Percentiles rank a stretch among this genome's conserved stretches.
These are phyloP conservation scores for Beauveria rudraprayagi DNA, from an alignment of 2,329 filamentous ascomycete species.

Conservation along the genomic window DNA sequence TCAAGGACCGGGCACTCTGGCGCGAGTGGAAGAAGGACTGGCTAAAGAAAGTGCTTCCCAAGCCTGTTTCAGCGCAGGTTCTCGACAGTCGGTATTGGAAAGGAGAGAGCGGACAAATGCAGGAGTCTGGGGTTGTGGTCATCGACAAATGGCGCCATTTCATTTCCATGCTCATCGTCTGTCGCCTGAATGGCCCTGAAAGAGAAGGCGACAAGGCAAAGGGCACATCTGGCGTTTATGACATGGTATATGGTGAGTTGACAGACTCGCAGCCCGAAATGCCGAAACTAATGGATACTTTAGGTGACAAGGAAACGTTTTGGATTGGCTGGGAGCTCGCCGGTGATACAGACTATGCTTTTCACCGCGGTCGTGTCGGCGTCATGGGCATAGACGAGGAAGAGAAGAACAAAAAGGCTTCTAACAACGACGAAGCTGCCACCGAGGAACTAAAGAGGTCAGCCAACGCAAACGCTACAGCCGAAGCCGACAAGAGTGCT, in stretches of 20 bases:
- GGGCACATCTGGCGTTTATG: neutral
- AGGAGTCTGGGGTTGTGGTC: slow-evolving; percentile 3
- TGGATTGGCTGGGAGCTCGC: slow-evolving; percentile 6
- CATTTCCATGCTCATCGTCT: slow-evolving; percentile 2
- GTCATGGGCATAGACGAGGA: slow-evolving; percentile 1
- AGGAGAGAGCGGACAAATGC: slow-evolving; percentile 1
- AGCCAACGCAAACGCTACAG: neutral
- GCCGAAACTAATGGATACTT: neutral
- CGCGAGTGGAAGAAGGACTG: slow-evolving; percentile 1
- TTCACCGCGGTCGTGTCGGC: neutral
- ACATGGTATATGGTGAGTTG: slow-evolving; percentile 5
- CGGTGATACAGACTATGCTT: slow-evolving; percentile 1
- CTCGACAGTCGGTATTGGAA: neutral
- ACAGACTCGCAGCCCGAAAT: neutral
- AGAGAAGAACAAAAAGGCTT: neutral
- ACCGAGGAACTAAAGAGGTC: neutral
- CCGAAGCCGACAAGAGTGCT: neutral
- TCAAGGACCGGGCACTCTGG: neutral
- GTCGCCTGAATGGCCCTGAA: slow-evolving; percentile 5
- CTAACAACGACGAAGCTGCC: neutral
- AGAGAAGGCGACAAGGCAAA: neutral
- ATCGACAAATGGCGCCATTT: slow-evolving; percentile 6
- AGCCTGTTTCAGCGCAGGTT: neutral
- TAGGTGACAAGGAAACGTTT: slow-evolving; percentile 5
- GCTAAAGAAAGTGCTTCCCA: neutral